Evolutionary conservation across 768 basidiomycete species (phyloP).

Genomic region (Leccinum truebloodii): DNA sequence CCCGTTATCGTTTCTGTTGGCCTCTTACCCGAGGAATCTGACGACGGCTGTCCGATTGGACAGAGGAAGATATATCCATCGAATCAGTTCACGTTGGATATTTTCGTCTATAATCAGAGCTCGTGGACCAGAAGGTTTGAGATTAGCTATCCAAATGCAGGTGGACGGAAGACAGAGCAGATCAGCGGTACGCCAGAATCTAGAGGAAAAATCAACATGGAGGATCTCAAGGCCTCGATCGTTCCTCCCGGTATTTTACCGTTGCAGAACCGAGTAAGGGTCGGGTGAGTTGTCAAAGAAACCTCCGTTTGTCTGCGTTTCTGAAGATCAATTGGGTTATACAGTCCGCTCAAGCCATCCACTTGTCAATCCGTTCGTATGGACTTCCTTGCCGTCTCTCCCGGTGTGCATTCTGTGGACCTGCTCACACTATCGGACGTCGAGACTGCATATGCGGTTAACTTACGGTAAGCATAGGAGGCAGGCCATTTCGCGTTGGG

Average conservation of each 20-base stretch:
- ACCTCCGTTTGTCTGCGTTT: not conserved
- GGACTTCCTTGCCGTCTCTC: conserved; percentile 78
- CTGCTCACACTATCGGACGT: conserved; percentile 72
- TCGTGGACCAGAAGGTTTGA: conserved; percentile 77
- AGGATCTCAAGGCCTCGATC: conserved; percentile 33
- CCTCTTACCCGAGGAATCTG: conserved; percentile 33
- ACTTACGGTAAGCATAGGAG: conserved; percentile 56
- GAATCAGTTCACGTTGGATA: conserved; percentile 77
- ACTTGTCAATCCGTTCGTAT: conserved; percentile 87
- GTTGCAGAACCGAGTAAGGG: conserved; percentile 73
- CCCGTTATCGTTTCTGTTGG: conserved; percentile 74
- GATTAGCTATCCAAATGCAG: conserved; percentile 62
- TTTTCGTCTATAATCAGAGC: conserved; percentile 85
- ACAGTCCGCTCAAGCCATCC: conserved; percentile 74
- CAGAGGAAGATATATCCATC: conserved; percentile 65
- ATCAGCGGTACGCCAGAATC: conserved; percentile 20
- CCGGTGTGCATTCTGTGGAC: conserved; percentile 79
- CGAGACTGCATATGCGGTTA: conserved; percentile 70
- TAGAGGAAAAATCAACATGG: conserved; percentile 20
- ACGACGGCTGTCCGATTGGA: conserved; percentile 12
- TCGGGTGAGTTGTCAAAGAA: conserved; percentile 58
- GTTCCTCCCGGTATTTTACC: conserved; percentile 65
- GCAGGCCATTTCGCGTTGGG: not conserved
- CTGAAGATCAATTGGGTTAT: conserved; percentile 5
- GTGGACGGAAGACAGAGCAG: conserved; percentile 43